A percentile compares a stretch with the other conserved stretches of the same genome.
Evolutionary conservation across 2,329 filamentous ascomycete genomes (phyloP).

Genomic region (Podosphaera xanthii): DNA sequence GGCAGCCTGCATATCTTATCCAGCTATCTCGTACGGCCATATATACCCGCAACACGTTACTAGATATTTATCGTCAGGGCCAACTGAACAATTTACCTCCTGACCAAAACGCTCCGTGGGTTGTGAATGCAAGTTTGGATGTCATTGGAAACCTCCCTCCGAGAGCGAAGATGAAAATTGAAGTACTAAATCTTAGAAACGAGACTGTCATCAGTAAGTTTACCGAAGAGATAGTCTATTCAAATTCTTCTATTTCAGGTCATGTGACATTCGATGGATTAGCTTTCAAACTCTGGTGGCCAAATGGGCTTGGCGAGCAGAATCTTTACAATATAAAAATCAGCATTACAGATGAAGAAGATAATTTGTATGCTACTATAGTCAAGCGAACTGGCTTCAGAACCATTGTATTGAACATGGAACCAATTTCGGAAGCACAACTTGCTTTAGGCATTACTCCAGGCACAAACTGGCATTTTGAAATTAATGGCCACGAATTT

Average conservation of each 20-base stretch:
- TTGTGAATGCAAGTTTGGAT: constrained; percentile 37
- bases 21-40: constrained; percentile 23
- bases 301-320: constrained; percentile 30
- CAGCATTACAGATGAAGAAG: constrained; percentile 19
- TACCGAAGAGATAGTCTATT: constrained; percentile 20
- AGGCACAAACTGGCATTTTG: constrained; percentile 39
- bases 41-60: constrained; percentile 27
- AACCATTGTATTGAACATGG: constrained; percentile 35
- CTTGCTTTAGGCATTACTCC: constrained; percentile 29
- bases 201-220: constrained; percentile 18
- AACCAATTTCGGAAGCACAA: constrained; percentile 29
- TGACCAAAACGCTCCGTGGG: constrained; percentile 32
- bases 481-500: constrained; percentile 39
- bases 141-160: constrained; percentile 25
- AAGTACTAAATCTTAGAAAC: constrained; percentile 23
- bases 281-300: constrained; percentile 36
- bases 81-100: constrained; percentile 35
- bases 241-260: constrained; percentile 25
- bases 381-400: constrained; percentile 35
- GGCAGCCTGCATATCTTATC: constrained; percentile 33
- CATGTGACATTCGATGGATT: constrained; percentile 20
- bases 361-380: constrained; percentile 19
- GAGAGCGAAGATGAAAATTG: constrained; percentile 22
- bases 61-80: constrained; percentile 34
- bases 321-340: constrained; percentile 32